phyloP scores from a whole-genome alignment of 108 stramenopile genomes.

The Cyclotella baltica region DNA sequence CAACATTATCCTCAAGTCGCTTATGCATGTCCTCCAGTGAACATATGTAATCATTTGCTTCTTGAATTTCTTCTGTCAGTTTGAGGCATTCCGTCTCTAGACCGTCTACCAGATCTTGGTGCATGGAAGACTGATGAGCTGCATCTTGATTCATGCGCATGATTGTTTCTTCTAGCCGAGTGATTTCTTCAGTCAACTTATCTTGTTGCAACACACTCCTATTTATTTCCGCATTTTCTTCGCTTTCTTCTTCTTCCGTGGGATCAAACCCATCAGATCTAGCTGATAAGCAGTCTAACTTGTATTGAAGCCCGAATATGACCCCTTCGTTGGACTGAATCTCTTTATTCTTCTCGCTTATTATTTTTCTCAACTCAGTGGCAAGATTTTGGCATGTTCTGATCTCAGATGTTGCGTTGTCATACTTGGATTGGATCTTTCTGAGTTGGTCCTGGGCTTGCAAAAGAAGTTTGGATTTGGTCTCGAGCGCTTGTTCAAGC shows the following conservation, averaged over 20 bases:
- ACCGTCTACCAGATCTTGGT: slow-evolving; percentile 42
- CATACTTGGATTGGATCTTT: slow-evolving; percentile 33
- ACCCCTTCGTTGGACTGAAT: slow-evolving; percentile 34
- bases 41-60: slow-evolving; percentile 22
- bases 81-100: slow-evolving; percentile 36
- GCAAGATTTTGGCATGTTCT: slow-evolving; percentile 25
- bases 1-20: slow-evolving; percentile 18
- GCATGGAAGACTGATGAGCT: slow-evolving; percentile 35
- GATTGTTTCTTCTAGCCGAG: slow-evolving; percentile 33
- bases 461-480: neutral
- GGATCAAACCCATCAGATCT: neutral
- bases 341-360: slow-evolving; percentile 46
- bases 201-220: slow-evolving; percentile 15
- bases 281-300: slow-evolving; percentile 35
- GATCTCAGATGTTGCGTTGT: slow-evolving; percentile 29
- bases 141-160: slow-evolving; percentile 26
- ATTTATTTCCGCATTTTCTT: neutral
- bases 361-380: slow-evolving; percentile 31
- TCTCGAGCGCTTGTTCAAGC: neutral
- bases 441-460: neutral
- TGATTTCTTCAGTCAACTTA: slow-evolving; percentile 17
- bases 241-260: slow-evolving; percentile 5
- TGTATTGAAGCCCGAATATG: slow-evolving; percentile 38
- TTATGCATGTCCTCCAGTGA: slow-evolving; percentile 35
- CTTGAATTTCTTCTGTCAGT: slow-evolving; percentile 33